A percentile compares a stretch with the other conserved stretches of the same genome.
Conservation (phyloP, 2,329 filamentous ascomycete genomes). For the Hypoxylon sp. region DNA sequence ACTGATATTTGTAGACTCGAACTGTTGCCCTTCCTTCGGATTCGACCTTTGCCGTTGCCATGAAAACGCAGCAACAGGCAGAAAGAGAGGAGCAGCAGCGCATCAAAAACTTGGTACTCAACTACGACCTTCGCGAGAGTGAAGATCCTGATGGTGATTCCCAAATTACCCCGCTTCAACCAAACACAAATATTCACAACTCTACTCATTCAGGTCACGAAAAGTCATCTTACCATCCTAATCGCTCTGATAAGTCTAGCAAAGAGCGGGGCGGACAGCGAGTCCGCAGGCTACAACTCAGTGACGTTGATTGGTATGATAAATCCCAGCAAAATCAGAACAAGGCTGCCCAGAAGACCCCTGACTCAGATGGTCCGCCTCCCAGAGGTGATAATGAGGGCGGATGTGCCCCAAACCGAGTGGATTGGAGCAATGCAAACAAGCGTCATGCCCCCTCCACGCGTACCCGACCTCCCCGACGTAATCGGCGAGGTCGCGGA, state of each 20-base stretch:
- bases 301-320: conserved; percentile 96
- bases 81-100: conserved; percentile 97
- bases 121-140: conserved; percentile 91
- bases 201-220: conserved; percentile 64
- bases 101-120: conserved; percentile 97
- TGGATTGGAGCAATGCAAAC: conserved; percentile 36
- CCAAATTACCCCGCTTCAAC: conserved; percentile 59
- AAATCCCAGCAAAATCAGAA: conserved; percentile 46
- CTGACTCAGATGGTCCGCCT: conserved; percentile 29
- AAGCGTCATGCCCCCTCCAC: conserved; percentile 39
- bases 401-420: conserved; percentile 40
- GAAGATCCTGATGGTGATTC: conserved; percentile 84
- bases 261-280: conserved; percentile 83
- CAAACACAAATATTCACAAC: conserved; percentile 67
- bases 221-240: conserved; percentile 65
- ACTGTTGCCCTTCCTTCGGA: conserved; percentile 92
- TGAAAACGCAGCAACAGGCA: conserved; percentile 95
- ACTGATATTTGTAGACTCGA: conserved; percentile 74
- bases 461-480: conserved; percentile 22
- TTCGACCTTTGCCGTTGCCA: conserved; percentile 93
- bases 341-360: conserved; percentile 27
- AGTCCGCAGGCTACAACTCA: conserved; percentile 90
- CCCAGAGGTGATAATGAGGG: conserved; percentile 27
- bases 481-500: conserved; percentile 25
- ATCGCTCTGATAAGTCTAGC: conserved; percentile 69